Percentiles rank a stretch among this genome's conserved stretches.
Conservation (phyloP, 768 basidiomycete species). For the Hypsizygus marmoreus region DNA sequence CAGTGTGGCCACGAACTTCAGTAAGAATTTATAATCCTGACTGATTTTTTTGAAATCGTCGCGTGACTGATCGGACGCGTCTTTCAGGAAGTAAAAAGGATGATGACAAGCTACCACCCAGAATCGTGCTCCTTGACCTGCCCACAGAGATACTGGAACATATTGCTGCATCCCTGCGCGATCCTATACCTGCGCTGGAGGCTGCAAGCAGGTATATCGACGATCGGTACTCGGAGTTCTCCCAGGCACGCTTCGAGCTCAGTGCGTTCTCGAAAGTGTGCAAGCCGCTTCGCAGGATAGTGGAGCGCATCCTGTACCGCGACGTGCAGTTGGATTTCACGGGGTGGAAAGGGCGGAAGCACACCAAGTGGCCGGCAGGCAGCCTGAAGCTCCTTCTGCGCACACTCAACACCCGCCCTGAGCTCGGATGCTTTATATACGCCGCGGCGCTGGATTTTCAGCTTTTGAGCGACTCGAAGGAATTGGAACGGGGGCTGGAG, state of each 20-base stretch:
- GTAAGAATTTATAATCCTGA: too few relatives aligned
- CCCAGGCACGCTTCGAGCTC: slow-evolving; percentile 23
- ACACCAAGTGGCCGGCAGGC: slow-evolving; percentile 27
- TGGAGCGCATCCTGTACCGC: slow-evolving; percentile 29
- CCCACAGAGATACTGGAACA: slow-evolving; percentile 29
- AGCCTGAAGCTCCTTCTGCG: slow-evolving; percentile 27
- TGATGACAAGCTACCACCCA: slow-evolving; percentile 14
- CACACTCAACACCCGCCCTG: slow-evolving; percentile 25
- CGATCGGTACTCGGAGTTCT: slow-evolving; percentile 29
- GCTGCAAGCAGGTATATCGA: slow-evolving; percentile 27
- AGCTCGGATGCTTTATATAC: slow-evolving; percentile 22
- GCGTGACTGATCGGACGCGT: neutral
- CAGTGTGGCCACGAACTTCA: too few relatives aligned
- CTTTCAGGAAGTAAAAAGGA: neutral
- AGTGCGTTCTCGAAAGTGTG: slow-evolving; percentile 26
- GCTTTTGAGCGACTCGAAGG: slow-evolving; percentile 19
- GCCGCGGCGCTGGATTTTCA: slow-evolving; percentile 28
- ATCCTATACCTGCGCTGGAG: slow-evolving; percentile 18
- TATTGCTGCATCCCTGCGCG: slow-evolving; percentile 24
- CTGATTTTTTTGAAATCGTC: too few relatives aligned
- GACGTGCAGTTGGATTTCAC: slow-evolving; percentile 30
- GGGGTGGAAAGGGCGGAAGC: slow-evolving; percentile 33
- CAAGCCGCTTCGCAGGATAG: slow-evolving; percentile 18
- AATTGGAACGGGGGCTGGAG: slow-evolving; percentile 23
- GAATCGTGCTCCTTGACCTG: slow-evolving; percentile 27